Evolutionary conservation across 2,329 filamentous ascomycete species (phyloP).

Genomic region (Tolypocladium album): DNA sequence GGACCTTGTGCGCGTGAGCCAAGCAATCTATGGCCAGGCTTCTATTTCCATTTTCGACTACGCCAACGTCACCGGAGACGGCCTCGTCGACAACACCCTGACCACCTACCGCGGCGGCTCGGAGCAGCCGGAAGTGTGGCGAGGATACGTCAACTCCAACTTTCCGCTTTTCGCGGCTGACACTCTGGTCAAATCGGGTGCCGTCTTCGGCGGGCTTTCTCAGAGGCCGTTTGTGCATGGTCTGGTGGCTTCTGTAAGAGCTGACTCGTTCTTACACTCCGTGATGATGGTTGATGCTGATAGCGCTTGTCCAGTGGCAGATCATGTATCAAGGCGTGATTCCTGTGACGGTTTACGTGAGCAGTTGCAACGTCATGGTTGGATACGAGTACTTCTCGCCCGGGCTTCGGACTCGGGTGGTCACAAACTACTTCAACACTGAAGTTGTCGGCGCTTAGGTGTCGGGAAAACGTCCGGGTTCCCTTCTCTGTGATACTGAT

Average conservation of each 20-base stretch:
- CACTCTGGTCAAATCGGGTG: conserved; percentile 13
- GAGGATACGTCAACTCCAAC: conserved; percentile 24
- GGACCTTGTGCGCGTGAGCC: conserved; percentile 17
- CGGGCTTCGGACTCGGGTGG: conserved; percentile 14
- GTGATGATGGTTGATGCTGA: neutral
- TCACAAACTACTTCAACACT: conserved; percentile 19
- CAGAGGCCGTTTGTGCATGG: conserved; percentile 7
- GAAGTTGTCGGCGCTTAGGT: neutral
- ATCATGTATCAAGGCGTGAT: conserved; percentile 23
- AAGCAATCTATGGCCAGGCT: conserved; percentile 16
- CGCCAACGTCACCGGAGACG: conserved; percentile 19
- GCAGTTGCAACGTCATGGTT: conserved; percentile 19
- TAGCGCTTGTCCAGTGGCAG: conserved; percentile 16
- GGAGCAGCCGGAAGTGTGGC: conserved; percentile 13
- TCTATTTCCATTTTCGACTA: conserved; percentile 24
- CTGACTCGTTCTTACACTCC: neutral
- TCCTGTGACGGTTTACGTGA: conserved; percentile 23
- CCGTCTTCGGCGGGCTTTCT: conserved; percentile 14
- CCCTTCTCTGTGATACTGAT: no score
- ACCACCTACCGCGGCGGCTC: conserved; percentile 12
- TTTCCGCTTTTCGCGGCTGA: conserved; percentile 21
- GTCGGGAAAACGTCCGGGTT: no score
- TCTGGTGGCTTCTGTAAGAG: conserved; percentile 14
- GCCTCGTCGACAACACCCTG: conserved; percentile 24
- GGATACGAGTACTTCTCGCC: conserved; percentile 25